Evolutionary conservation across 108 stramenopile genomes (phyloP), one percentile per base, ranked within the genome.

Genomic region (Cyclostephanos tholiformis): DNA sequence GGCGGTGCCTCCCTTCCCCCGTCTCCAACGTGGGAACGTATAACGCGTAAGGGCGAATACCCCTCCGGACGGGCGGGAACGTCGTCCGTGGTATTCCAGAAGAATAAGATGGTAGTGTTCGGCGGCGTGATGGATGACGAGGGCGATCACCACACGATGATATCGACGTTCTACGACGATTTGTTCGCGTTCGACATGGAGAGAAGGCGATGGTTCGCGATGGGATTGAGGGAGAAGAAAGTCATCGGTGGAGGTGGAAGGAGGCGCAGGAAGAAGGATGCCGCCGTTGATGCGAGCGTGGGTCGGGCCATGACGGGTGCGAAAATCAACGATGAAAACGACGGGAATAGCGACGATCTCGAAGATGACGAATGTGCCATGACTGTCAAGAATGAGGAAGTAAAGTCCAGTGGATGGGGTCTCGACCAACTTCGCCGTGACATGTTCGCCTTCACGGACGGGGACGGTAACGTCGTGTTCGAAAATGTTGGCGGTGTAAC

Each of bases 371-470:
- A 72, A 48, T 50, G 20, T 7, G 68, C 16, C 17, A 7, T 22
- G 22, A 22, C 41, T 3, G 61, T 20, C 17, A 60, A 74, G 52
- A 71, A 75, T 9, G 82, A 50, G 9, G 82, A 83, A 67, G 79
- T 71, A n/a, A 51, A 62, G 6, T 74, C 78, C 44, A 75, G 56
- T 44, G 95, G 91, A 25, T 95, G 95, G 95, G 89, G 92, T 64
- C 43, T 92, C 11, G 88, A 89, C 41, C 88, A 82, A 75, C 85
- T 96, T 8, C 82, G 90, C n/a, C 75, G 85, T 19, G 91, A 96
- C 61, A 93, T 96, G 93, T 93, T 92, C 78, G 88, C 93, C 1
- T 93, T 94, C 70, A 85, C 93, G 25, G 95, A 96, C 64, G 92
- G 86, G 9, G 86, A 93, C 68, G 95, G 95, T 10, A 96, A 96